Evolutionary conservation across 2,329 filamentous ascomycete genomes (phyloP), one percentile per base, ranked within the genome.

Genomic region (Venturia oleaginea): DNA sequence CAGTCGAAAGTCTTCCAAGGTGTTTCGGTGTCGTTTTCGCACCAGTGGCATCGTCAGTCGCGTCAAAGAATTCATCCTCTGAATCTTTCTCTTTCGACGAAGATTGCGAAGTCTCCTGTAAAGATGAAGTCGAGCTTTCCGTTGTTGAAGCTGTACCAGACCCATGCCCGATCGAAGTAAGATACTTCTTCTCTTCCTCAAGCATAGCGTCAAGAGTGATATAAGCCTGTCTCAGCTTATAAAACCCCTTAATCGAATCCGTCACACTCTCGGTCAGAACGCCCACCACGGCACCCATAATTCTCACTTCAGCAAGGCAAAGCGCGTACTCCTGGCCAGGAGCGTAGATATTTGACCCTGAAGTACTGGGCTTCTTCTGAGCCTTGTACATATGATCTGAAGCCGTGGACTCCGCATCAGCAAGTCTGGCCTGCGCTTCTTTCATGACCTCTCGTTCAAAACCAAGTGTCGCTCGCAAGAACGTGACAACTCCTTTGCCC

Each of bases 371-470:
- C 22, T 88, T 86, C 68, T 86, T 87, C 71, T 91, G 84, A 1
- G 90, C 89, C 72, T 85, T 86, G 70, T 88, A 86, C 75, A 91
- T 87, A 69, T 95, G 90, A 62, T 86, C 83, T 79, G 86, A 88
- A 4, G 92, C 89, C 62, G 84, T 82, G 37, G 83, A 85, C 77
- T 97, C 93, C 65, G 91, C 91, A 55, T 89, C 85, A 61, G 82
- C 82, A 32, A 99, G 81, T 60, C 85, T 83, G 32, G 85, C 82
- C 17, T 86, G 85, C 27, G 94, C 91, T 78, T 95, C 86, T 65
- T 85, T 86, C 88, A 97, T 94, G 68, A 95, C 83, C 3, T 94
- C 87, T 75, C 95, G 92, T 76, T 97, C 94, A 70, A 96, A 94
- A 1, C 92, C 92, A 1, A 97, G 79, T 2, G 94, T 88, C 22